Evolutionary conservation across 208 protist genomes (phyloP).

Genomic region (Herpetomonas samuelpessoai): DNA sequence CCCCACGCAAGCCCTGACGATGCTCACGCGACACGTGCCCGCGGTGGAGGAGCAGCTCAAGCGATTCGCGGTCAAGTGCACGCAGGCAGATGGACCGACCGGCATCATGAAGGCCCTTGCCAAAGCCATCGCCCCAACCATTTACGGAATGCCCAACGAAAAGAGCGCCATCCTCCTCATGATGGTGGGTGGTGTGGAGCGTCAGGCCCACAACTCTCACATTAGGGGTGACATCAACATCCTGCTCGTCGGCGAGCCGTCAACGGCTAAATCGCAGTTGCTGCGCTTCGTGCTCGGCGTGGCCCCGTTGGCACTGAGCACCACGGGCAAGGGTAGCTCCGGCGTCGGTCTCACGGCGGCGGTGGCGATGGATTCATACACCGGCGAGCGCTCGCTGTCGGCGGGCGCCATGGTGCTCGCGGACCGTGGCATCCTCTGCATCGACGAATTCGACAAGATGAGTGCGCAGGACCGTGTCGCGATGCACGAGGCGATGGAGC

Average conservation of each 20-base stretch:
- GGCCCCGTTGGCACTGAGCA: constrained; percentile 97
- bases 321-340: constrained; percentile 96
- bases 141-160: constrained; percentile 97
- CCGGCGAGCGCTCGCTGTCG: constrained; percentile 95
- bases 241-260: constrained; percentile 99
- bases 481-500: constrained; percentile 99
- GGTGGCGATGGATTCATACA: constrained; percentile 97
- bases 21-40: constrained; percentile 37
- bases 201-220: constrained; percentile 92
- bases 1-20: constrained; percentile 46
- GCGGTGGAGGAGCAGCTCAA: constrained; percentile 65
- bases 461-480: constrained; percentile 94
- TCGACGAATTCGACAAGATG: constrained; percentile 99
- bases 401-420: constrained; percentile 99
- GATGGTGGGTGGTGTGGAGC: constrained; percentile 97
- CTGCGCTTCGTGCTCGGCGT: constrained; percentile 96
- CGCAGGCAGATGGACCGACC: constrained; percentile 51
- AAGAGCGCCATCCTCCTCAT: constrained; percentile 97
- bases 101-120: constrained; percentile 82
- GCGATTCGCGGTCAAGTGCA: constrained; percentile 68
- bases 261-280: constrained; percentile 99
- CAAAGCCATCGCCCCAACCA: constrained; percentile 96
- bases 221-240: constrained; percentile 99
- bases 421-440: constrained; percentile 98
- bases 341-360: constrained; percentile 99